Evolutionary conservation across 1,284 basidiomycete genomes (phyloP).

Genomic region (Fistulina hepatica): DNA sequence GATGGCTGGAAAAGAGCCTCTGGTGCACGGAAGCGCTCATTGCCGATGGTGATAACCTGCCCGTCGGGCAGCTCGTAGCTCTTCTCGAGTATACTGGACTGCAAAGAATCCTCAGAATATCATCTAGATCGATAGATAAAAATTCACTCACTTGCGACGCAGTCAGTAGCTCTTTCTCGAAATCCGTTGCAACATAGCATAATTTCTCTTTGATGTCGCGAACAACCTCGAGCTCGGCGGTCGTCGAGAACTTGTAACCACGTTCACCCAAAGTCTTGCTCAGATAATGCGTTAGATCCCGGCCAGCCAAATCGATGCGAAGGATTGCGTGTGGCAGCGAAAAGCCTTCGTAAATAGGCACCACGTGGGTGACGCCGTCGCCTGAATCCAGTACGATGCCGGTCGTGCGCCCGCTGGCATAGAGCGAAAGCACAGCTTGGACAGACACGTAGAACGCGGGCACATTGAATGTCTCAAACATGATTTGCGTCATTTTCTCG

Average conservation of each 20-base stretch:
- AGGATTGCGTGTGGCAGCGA: slow-evolving; percentile 74
- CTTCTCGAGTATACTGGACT: slow-evolving; percentile 72
- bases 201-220: slow-evolving; percentile 86
- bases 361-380: slow-evolving; percentile 83
- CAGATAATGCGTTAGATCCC: slow-evolving; percentile 74
- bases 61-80: slow-evolving; percentile 80
- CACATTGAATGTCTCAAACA: slow-evolving; percentile 90
- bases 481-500: slow-evolving; percentile 94
- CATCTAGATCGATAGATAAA: too few relatives aligned
- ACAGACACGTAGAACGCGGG: slow-evolving; percentile 87
- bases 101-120: too few relatives aligned
- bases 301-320: slow-evolving; percentile 72
- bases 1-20: slow-evolving; percentile 95
- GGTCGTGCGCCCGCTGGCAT: slow-evolving; percentile 82
- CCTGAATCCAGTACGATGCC: slow-evolving; percentile 89
- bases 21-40: slow-evolving; percentile 89
- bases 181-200: slow-evolving; percentile 80
- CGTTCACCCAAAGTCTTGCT: slow-evolving; percentile 76
- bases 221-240: slow-evolving; percentile 75
- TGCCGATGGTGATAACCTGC: slow-evolving; percentile 78
- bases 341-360: slow-evolving; percentile 84
- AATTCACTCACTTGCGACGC: too few relatives aligned
- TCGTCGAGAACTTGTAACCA: slow-evolving; percentile 75
- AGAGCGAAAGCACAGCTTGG: slow-evolving; percentile 82
- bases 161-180: slow-evolving; percentile 78